Conservation (phyloP, 345 rosid species). For the Leavenworthia alabamica region DNA sequence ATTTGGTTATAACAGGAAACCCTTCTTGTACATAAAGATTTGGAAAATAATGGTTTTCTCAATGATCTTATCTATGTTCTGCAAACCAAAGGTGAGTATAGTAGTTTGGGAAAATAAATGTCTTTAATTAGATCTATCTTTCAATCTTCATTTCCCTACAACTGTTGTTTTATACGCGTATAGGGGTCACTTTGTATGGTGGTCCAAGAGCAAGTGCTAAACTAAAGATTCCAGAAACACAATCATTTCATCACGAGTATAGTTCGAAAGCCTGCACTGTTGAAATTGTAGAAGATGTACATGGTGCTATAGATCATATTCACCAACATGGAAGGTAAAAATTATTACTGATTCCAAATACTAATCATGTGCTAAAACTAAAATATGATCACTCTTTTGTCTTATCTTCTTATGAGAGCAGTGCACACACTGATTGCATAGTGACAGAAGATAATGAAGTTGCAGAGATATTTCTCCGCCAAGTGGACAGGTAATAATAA, state of each 20-base stretch:
- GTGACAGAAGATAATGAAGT: conserved; percentile 66
- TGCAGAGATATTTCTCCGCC: conserved; percentile 66
- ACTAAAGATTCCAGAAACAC: conserved; percentile 51
- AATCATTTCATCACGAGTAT: conserved; percentile 79
- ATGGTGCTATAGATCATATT: conserved; percentile 78
- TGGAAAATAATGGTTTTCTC: conserved; percentile 53
- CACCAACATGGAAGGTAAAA: conserved; percentile 86
- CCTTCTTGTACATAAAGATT: conserved; percentile 85
- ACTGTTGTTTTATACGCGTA: not conserved
- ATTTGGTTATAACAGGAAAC: conserved; percentile 59
- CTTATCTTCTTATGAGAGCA: conserved; percentile 37
- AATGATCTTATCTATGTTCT: conserved; percentile 49
- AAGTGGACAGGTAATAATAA: conserved; percentile 79
- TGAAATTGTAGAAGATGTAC: conserved; percentile 81
- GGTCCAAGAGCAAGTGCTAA: conserved; percentile 67
- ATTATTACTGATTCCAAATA: not conserved
- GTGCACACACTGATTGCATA: conserved; percentile 95
- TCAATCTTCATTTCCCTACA: not conserved
- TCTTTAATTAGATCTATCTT: not conserved
- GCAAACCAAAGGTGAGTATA: conserved; percentile 48
- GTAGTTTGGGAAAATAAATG: not conserved
- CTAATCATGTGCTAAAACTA: conserved; percentile 15
- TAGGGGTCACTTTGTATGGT: conserved; percentile 75
- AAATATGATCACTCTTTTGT: conserved; percentile 20
- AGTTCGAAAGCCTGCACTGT: conserved; percentile 79